Percentiles rank a stretch among this genome's conserved stretches.
Evolutionary conservation across 2,329 filamentous ascomycete species (phyloP).

Genomic region (Aspergillus glaucus): DNA sequence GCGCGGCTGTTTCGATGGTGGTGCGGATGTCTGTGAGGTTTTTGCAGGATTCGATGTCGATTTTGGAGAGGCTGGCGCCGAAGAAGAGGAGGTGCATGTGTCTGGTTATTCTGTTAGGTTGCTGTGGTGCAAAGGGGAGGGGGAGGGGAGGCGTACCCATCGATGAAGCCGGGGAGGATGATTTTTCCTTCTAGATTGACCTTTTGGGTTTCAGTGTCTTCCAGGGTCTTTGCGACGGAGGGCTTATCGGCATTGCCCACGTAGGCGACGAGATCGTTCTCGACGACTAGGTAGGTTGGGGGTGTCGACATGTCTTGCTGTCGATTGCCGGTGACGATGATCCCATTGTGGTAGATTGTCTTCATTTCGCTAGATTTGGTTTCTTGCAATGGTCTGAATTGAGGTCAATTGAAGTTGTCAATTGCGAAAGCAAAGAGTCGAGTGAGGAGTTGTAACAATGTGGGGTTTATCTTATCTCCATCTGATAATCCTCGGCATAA

Average conservation of each 20-base stretch:
- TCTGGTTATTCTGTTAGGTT: constrained; percentile 3
- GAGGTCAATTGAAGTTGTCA: neutral
- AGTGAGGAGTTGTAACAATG: neutral
- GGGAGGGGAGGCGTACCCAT: constrained; percentile 25
- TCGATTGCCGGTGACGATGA: constrained; percentile 4
- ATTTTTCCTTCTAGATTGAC: constrained; percentile 31
- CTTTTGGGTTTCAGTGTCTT: constrained; percentile 6
- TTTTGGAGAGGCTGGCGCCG: constrained; percentile 41
- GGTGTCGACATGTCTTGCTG: neutral
- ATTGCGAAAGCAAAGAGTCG: neutral
- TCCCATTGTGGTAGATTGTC: constrained; percentile 12
- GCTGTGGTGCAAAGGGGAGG: too few species aligned
- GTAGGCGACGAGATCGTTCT: constrained; percentile 35
- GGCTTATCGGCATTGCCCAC: constrained; percentile 30
- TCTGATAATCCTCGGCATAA: neutral
- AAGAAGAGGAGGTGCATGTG: constrained; percentile 40
- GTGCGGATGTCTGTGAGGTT: constrained; percentile 38
- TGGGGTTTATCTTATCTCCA: neutral
- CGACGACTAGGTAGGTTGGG: constrained; percentile 27
- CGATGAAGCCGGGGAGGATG: constrained; percentile 44
- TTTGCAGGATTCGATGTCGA: constrained; percentile 36
- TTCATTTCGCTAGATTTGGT: constrained; percentile 6
- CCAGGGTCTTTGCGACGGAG: constrained; percentile 9
- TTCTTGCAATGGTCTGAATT: neutral
- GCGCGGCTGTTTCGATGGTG: constrained; percentile 34